Base-by-base conservation (phyloP, 2,329 filamentous ascomycete genomes). In the Zymoseptoria tritici region DNA sequence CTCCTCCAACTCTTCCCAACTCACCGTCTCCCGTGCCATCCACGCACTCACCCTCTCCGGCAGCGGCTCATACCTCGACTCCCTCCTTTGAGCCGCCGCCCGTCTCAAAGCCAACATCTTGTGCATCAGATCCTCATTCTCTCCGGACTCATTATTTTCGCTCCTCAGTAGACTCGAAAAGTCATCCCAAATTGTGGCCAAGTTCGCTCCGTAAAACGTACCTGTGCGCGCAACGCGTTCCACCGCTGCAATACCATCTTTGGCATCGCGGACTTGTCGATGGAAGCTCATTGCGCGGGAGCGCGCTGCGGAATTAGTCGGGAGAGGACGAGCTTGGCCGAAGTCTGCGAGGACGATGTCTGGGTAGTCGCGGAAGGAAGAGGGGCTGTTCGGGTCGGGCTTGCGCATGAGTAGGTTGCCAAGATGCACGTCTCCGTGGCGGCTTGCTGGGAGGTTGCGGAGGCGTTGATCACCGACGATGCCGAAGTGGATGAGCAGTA, bases 291-390 rank as follows among this genome's bases (percentile, higher is more conserved):
- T 46, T 16, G 36, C 36, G 36, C 36, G 36, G 13, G 13, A n/a
- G 36, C 36, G 36, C 36, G 36, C 16, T 46, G 36, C 36, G 11
- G 36, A 13, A 7, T 46, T 46, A 16, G 36, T 46, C 13, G 36
- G 36, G 13, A 46, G 36, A 46, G 36, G 16, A 3, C 36, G 36
- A 16, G 24, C 24, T 29, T 13, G 42, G 11, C 55, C 55, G 29
- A 57, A 57, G 46, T 57, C 55, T 13, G 24, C 22, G 11, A 57
- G 22, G 4, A 57, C 46, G 11, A 51, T 26, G 22, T 57, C 55
- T 13, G 55, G 55, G 16, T 57, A 57, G 22, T 50, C 22, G 42
- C 49, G n/a, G 13, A 50, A 57, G 16, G 22, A 21, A 16, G 42
- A 21, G 13, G 49, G 19, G 5, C 24, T 29, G 52, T 29, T 29